Evolutionary conservation across 2,329 filamentous ascomycete species (phyloP).

Genomic region (Pseudocercospora crystallina): DNA sequence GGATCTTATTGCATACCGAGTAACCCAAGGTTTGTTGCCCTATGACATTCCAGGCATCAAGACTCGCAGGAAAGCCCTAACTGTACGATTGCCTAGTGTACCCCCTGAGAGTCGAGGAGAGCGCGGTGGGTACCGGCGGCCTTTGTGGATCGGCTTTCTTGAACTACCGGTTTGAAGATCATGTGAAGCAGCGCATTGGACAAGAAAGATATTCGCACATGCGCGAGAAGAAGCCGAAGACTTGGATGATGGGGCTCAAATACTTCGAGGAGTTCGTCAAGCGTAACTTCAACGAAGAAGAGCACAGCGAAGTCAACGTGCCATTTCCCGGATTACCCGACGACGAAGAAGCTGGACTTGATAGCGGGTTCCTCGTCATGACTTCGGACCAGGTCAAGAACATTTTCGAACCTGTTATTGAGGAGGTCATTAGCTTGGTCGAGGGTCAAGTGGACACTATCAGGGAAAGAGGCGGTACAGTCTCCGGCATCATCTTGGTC

Average conservation of each 20-base stretch:
- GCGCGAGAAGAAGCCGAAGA: constrained; percentile 74
- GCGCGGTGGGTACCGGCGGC: constrained; percentile 74
- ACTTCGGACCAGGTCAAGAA: constrained; percentile 66
- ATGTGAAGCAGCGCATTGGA: constrained; percentile 68
- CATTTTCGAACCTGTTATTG: constrained; percentile 68
- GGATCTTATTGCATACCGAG: constrained; percentile 78
- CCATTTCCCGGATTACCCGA: constrained; percentile 76
- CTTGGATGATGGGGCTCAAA: constrained; percentile 69
- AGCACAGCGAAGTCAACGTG: constrained; percentile 66
- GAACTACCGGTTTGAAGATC: constrained; percentile 78
- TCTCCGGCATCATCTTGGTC: constrained; percentile 72
- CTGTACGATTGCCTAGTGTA: too few relatives aligned
- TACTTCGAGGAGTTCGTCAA: constrained; percentile 87
- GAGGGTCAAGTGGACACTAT: constrained; percentile 47
- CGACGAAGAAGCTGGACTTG: constrained; percentile 71
- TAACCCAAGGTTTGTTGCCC: too few relatives aligned
- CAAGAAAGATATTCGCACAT: constrained; percentile 67
- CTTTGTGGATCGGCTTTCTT: constrained; percentile 77
- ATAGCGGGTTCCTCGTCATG: constrained; percentile 75
- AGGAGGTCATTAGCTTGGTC: constrained; percentile 57
- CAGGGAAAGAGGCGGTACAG: constrained; percentile 39
- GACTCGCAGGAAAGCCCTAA: too few relatives aligned
- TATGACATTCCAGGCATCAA: too few relatives aligned
- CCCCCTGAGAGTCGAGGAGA: constrained; percentile 73
- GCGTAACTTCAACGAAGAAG: constrained; percentile 75